Base-by-base conservation (phyloP, 2,329 filamentous ascomycete species). In the Ophiostoma piceae region DNA sequence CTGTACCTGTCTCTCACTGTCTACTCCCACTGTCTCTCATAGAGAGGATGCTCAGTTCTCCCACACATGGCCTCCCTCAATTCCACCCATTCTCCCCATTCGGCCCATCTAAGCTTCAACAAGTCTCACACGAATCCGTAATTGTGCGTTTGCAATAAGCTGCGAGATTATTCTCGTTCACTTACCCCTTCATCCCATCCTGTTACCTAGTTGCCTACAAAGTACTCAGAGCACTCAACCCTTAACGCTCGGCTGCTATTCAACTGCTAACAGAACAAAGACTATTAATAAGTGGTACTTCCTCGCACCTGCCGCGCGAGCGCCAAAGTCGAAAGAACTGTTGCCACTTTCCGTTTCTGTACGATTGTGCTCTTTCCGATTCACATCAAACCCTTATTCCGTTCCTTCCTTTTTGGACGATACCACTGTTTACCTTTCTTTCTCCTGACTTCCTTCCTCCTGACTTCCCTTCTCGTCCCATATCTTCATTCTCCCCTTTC, bases 81-180 rank as follows among this genome's bases (percentile, higher is more conserved):
- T 35, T 35, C 35, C 35, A 35, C 35, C 4, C 35, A 35, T 35
- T 35, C 35, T 5, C 35, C 35, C 35, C 4, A 35, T 35, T 35
- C 35, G 35, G 35, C 35, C 35, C 35, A 35, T 35, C 35, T 35
- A 35, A 35, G 35, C 35, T 35, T 35, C 35, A 35, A 35, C 35
- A 35, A 54, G 51, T 57, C 51, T 57, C 51, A 57, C 51, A 26
- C 22, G 51, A 57, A 57, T 57, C 51, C 51, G 51, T 57, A 57
- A 29, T 57, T 57, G 51, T 57, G 51, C 22, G 51, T 26, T 57
- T 22, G n/a, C 9, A 57, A 57, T 57, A 4, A 57, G 9, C 51
- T 26, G 26, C 22, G 51, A 57, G 11, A 29, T 57, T 29, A 26
- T 57, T 57, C 51, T 11, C 51, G 51, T 47, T 47, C 43, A 47